These are phyloP conservation scores for Nyssa sinensis DNA, from an alignment of 148 eudicot species.

Conservation along the genomic window DNA sequence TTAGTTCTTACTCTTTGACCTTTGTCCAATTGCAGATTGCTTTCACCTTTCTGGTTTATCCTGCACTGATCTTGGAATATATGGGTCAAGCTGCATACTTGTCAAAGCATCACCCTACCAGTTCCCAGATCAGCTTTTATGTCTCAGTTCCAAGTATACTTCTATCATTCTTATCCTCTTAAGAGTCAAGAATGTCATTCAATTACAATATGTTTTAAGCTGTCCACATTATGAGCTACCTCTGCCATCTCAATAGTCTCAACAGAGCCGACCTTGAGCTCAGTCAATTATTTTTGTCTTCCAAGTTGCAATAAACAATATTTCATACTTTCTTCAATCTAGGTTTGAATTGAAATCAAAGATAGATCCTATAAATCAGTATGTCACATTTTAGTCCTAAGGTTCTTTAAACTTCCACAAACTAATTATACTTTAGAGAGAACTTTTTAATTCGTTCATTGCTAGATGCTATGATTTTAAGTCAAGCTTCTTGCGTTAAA, in stretches of 20 bases:
- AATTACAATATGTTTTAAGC: background rate
- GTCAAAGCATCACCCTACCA: constrained; percentile 67
- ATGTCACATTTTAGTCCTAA: no score
- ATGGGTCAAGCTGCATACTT: constrained; percentile 96
- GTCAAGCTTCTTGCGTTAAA: no score
- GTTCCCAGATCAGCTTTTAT: constrained; percentile 64
- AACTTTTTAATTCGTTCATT: no score
- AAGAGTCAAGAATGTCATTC: background rate
- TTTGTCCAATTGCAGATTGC: constrained; percentile 60
- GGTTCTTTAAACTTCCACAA: no score
- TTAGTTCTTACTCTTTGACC: background rate
- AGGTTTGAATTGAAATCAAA: no score
- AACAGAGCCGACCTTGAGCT: no score
- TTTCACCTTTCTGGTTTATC: constrained; percentile 82
- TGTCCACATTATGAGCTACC: background rate
- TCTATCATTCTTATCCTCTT: background rate
- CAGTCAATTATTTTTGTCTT: background rate
- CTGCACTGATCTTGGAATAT: constrained; percentile 74
- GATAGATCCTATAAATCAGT: no score
- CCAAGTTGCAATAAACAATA: background rate
- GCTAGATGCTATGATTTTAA: no score
- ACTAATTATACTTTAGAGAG: no score
- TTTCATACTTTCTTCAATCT: background rate
- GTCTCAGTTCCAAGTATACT: constrained; percentile 80
- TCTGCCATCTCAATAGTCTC: background rate